Evolutionary conservation across 805 yeast species (phyloP).

Genomic region (Cyberlindnera maritima): DNA sequence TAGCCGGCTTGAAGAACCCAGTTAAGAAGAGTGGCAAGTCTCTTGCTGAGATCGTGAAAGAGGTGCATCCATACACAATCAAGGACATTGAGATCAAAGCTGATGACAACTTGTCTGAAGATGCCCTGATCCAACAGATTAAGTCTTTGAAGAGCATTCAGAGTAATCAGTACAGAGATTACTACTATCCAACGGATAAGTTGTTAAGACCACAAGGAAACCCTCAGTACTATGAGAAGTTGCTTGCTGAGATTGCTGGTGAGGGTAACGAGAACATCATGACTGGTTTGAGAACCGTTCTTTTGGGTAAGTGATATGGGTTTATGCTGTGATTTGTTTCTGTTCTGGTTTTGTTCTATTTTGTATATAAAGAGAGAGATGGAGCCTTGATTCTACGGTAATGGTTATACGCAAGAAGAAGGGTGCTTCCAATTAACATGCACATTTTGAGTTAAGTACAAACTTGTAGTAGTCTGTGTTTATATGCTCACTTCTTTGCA

Average conservation of each 20-base stretch:
- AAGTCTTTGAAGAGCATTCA: constrained; percentile 54
- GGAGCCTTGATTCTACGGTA: neutral
- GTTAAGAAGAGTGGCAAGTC: constrained; percentile 38
- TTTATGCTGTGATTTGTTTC: neutral
- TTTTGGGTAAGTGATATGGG: constrained; percentile 59
- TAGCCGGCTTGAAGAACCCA: constrained; percentile 46
- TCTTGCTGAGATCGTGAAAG: constrained; percentile 41
- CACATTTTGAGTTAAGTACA: neutral
- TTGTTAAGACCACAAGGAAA: constrained; percentile 80
- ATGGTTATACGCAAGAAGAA: constrained; percentile 2
- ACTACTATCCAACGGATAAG: constrained; percentile 64
- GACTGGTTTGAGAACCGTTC: constrained; percentile 68
- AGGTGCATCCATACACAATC: constrained; percentile 43
- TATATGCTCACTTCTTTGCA: constrained; percentile 26
- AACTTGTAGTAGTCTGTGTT: neutral
- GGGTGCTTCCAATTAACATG: neutral
- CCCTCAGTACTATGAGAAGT: constrained; percentile 71
- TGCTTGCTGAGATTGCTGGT: constrained; percentile 68
- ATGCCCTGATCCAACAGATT: constrained; percentile 49
- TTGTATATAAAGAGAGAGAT: neutral
- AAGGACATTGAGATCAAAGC: constrained; percentile 41
- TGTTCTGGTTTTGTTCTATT: neutral
- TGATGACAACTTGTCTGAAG: constrained; percentile 47
- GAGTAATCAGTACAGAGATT: constrained; percentile 59
- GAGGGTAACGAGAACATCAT: constrained; percentile 63